phyloP scores from a whole-genome alignment of 2,329 filamentous ascomycete species.

The Colletotrichum paranaense region DNA sequence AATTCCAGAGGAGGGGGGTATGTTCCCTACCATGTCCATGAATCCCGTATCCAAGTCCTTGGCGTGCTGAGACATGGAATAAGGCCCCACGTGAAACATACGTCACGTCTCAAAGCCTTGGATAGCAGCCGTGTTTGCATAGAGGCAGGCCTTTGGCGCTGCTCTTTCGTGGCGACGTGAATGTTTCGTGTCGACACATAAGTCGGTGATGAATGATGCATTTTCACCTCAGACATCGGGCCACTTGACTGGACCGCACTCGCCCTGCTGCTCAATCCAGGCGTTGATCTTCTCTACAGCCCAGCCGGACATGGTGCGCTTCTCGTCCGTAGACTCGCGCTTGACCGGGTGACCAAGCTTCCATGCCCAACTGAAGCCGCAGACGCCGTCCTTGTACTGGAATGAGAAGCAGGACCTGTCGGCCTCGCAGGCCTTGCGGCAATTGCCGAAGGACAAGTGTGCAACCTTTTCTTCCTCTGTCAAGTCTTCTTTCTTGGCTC shows the following conservation, averaged over 20 bases:
- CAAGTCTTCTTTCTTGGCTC: conserved; percentile 47
- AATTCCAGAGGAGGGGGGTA: background rate
- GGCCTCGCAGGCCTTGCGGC: conserved; percentile 56
- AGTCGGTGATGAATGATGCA: background rate
- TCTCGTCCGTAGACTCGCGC: conserved; percentile 41
- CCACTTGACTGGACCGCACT: conserved; percentile 48
- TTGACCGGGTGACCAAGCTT: conserved; percentile 52
- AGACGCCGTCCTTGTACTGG: conserved; percentile 52
- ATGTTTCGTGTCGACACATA: background rate
- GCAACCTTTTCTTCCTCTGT: conserved; percentile 53
- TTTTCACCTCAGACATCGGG: conserved; percentile 38
- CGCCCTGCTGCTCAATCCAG: conserved; percentile 51
- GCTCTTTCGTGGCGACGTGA: background rate
- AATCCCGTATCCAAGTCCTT: conserved; percentile 13
- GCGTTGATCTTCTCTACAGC: conserved; percentile 50
- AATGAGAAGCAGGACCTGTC: conserved; percentile 53
- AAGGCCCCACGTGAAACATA: conserved; percentile 17
- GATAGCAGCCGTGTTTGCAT: conserved; percentile 10
- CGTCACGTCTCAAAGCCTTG: conserved; percentile 27
- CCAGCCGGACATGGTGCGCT: conserved; percentile 54
- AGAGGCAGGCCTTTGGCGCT: background rate
- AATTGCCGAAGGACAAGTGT: conserved; percentile 54
- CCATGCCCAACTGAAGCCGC: conserved; percentile 48
- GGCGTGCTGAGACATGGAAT: conserved; percentile 2
- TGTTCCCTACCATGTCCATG: background rate